Percentiles rank a stretch among this genome's conserved stretches.
Conservation (phyloP, 1,139 yeast species). For the Hyphopichia burtonii region DNA sequence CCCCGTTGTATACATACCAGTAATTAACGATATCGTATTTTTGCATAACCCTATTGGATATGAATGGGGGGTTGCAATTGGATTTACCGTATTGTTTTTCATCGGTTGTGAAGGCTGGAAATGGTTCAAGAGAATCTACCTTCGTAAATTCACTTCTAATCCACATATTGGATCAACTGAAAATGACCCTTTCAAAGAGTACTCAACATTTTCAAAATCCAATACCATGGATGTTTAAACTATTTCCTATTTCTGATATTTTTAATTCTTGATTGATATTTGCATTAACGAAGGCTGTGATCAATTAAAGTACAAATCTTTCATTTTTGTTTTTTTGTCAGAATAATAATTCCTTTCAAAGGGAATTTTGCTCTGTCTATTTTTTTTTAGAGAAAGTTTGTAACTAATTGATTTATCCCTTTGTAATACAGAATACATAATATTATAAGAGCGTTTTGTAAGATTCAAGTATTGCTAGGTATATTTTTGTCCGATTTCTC, state of each 20-base stretch:
- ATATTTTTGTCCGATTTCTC: too few species aligned
- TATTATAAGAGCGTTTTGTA: too few species aligned
- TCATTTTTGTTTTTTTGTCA: too few species aligned
- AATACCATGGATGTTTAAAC: constrained; percentile 36
- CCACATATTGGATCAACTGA: constrained; percentile 68
- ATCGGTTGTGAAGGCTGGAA: constrained; percentile 67
- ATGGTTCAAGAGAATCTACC: constrained; percentile 59
- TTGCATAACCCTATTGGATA: constrained; percentile 70
- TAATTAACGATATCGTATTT: constrained; percentile 75
- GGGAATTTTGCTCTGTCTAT: not conserved
- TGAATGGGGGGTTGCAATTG: constrained; percentile 84
- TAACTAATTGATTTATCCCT: too few species aligned
- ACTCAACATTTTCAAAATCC: constrained; percentile 58
- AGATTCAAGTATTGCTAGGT: too few species aligned
- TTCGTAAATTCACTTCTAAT: constrained; percentile 45
- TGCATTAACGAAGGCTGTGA: too few species aligned
- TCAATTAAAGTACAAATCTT: not conserved
- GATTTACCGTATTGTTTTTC: constrained; percentile 59
- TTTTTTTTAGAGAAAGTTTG: not conserved
- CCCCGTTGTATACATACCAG: constrained; percentile 88
- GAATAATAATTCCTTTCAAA: not conserved
- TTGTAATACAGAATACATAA: too few species aligned
- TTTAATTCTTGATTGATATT: too few species aligned
- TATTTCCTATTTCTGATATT: too few species aligned
- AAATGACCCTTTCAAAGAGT: constrained; percentile 62